Percentiles rank a stretch among this genome's conserved stretches.
Evolutionary conservation across 768 basidiomycete genomes (phyloP).

Genomic region (Kwoniella sp.): DNA sequence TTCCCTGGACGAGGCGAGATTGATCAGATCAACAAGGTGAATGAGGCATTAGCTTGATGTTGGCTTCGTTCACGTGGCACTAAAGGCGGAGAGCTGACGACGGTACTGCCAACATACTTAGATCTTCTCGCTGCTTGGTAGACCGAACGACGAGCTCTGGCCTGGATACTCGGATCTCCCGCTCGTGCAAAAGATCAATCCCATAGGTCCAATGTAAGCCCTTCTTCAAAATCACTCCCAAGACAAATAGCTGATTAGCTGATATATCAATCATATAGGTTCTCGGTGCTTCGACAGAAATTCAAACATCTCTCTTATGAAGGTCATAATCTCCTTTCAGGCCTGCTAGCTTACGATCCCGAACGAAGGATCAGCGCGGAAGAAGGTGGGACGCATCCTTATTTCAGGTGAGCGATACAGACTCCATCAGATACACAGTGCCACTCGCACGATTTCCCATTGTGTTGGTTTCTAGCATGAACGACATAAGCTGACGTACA

Average conservation of each 20-base stretch:
- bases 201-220: conserved; percentile 54
- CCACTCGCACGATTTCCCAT: background rate
- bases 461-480: too few species aligned
- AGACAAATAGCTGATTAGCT: background rate
- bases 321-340: conserved; percentile 80
- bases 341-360: conserved; percentile 85
- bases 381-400: conserved; percentile 85
- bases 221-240: background rate
- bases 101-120: conserved; percentile 18
- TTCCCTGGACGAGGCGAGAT: conserved; percentile 96
- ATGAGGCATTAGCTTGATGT: conserved; percentile 54
- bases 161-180: conserved; percentile 79
- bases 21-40: conserved; percentile 78
- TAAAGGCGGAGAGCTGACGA: background rate
- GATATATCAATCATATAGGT: conserved; percentile 41
- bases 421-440: background rate
- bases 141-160: conserved; percentile 86
- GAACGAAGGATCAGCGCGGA: conserved; percentile 81
- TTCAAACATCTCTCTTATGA: conserved; percentile 81
- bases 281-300: conserved; percentile 68
- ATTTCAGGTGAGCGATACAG: conserved; percentile 67
- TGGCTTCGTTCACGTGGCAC: background rate
- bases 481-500: too few species aligned
- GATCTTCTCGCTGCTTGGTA: conserved; percentile 91
- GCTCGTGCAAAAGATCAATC: conserved; percentile 71